Percentiles rank a stretch among this genome's conserved stretches.
phyloP scores from a whole-genome alignment of 106 monocot species.

The Dioscorea alata region DNA sequence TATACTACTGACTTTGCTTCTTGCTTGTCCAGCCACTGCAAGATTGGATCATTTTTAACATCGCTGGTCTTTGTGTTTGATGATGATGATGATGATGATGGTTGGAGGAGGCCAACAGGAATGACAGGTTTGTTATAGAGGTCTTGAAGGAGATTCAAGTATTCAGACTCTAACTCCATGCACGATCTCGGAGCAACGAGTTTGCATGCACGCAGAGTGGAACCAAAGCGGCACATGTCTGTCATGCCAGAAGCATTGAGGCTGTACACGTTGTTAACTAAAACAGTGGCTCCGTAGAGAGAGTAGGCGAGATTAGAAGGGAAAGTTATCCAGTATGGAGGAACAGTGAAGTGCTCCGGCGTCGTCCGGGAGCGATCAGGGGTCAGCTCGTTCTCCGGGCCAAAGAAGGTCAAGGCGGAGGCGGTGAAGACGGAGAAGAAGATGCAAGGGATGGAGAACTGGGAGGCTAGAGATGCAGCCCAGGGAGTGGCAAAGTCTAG shows the following conservation, averaged over 20 bases:
- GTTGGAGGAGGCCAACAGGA: slow-evolving; percentile 23
- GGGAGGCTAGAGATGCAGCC: slow-evolving; percentile 3
- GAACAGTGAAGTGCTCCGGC: slow-evolving; percentile 1
- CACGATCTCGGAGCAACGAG: slow-evolving; percentile 16
- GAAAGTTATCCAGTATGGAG: slow-evolving; percentile 8
- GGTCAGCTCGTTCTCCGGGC: neutral
- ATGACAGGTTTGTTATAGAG: slow-evolving; percentile 29
- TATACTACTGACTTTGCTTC: slow-evolving; percentile 12
- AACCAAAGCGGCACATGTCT: slow-evolving; percentile 1
- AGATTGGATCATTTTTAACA: neutral
- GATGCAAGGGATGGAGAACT: neutral
- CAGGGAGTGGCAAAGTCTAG: slow-evolving; percentile 16
- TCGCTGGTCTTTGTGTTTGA: neutral
- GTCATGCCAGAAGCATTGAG: slow-evolving; percentile 6
- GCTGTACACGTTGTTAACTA: neutral
- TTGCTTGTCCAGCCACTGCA: slow-evolving; percentile 21
- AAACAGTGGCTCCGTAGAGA: slow-evolving; percentile 3
- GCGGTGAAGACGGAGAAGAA: slow-evolving; percentile 15
- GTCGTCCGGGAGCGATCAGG: neutral
- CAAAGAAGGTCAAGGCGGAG: neutral
- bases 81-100: neutral
- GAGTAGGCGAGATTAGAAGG: slow-evolving; percentile 8
- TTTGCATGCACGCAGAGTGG: slow-evolving; percentile 1
- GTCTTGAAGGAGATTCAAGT: slow-evolving; percentile 2
- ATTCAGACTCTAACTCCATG: slow-evolving; percentile 19